Conservation (phyloP, 768 basidiomycete genomes). For the Lactifluus rugatus region DNA sequence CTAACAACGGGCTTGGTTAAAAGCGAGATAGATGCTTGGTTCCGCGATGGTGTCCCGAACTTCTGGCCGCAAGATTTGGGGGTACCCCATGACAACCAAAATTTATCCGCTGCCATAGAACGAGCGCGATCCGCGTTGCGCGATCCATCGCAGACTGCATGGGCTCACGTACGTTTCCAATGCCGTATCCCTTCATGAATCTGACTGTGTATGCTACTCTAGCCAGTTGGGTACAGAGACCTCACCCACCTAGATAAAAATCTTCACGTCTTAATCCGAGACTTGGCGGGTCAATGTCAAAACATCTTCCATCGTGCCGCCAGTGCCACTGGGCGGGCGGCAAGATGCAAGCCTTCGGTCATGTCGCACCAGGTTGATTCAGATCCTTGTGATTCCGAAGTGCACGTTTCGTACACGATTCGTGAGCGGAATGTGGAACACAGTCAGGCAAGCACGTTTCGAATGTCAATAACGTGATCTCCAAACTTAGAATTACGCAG, state of each 20-base stretch:
- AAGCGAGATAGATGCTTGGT: constrained; percentile 74
- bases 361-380: constrained; percentile 18
- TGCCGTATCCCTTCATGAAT: constrained; percentile 4
- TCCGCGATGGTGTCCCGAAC: constrained; percentile 50
- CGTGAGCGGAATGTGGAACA: constrained; percentile 16
- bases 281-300: constrained; percentile 52
- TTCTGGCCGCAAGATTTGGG: constrained; percentile 44
- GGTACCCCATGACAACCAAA: constrained; percentile 29
- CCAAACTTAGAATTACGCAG: constrained; percentile 10
- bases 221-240: constrained; percentile 43
- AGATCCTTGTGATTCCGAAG: not conserved
- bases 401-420: constrained; percentile 16
- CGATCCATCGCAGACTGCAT: constrained; percentile 38
- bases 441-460: constrained; percentile 19
- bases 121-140: constrained; percentile 40
- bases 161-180: constrained; percentile 41
- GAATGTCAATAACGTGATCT: constrained; percentile 7
- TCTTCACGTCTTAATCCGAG: constrained; percentile 53
- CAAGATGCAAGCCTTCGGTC: constrained; percentile 23
- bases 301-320: constrained; percentile 53
- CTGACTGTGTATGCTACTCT: constrained; percentile 9
- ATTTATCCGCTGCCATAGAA: constrained; percentile 36
- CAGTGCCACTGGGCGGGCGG: constrained; percentile 53
- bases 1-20: constrained; percentile 57
- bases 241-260: constrained; percentile 55